These are phyloP conservation scores for Macrolepiota albuminosa DNA, from an alignment of 768 basidiomycete species.

Conservation along the genomic window DNA sequence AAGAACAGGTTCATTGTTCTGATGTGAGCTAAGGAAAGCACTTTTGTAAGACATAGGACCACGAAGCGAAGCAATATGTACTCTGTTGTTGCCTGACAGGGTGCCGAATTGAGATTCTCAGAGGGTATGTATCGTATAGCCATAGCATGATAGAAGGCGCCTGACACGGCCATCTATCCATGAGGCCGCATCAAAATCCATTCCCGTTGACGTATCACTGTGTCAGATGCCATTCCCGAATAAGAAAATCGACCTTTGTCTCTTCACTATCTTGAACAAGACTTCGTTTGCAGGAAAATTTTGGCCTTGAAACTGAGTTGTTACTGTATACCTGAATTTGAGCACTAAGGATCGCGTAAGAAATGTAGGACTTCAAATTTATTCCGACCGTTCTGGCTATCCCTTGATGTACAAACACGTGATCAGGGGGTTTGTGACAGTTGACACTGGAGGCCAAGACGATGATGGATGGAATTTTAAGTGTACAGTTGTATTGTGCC, in stretches of 20 bases:
- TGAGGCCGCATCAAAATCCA: slow-evolving; percentile 1
- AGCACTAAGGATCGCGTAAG: no score
- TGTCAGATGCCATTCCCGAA: neutral
- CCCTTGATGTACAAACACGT: no score
- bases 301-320: neutral
- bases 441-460: no score
- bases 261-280: neutral
- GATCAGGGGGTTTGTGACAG: no score
- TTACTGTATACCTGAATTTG: neutral
- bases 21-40: neutral
- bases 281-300: neutral
- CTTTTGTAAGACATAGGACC: neutral
- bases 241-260: neutral
- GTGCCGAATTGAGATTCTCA: neutral
- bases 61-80: neutral
- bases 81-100: slow-evolving; percentile 6
- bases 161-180: neutral
- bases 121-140: slow-evolving; percentile 3
- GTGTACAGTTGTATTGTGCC: neutral
- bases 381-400: no score
- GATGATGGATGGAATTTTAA: no score
- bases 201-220: neutral
- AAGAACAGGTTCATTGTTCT: slow-evolving; percentile 9
- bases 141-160: slow-evolving; percentile 6
- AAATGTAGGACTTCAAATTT: no score